Evolutionary conservation across 202 grass and related monocot genomes (phyloP), one percentile per base, ranked within the genome.

Genomic region (Musa balbisiana): DNA sequence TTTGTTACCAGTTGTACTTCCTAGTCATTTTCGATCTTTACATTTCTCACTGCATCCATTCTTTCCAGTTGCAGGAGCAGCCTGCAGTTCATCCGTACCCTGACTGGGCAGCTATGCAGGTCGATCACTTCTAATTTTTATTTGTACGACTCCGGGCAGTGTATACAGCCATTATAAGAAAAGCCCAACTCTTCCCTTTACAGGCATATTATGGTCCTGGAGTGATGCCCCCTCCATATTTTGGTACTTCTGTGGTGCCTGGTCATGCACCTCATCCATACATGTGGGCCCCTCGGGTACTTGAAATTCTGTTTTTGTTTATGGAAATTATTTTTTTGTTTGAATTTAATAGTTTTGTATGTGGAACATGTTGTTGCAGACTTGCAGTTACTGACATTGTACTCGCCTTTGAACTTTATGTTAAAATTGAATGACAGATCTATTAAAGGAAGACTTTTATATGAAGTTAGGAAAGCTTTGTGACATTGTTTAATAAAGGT

Each of bases 241-340:
- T 91, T 49, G 74, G 86, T 49, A 79, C 87, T 55, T 74, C 77
- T 70, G 82, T 89, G 70, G 84, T 86, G 54, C 86, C 87, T 74
- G 93, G 93, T 76, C 88, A 93, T 77, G 73, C 88, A 75, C 84
- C 87, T 72, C 81, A 87, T 2, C 84, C 86, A 52, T 97, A 93
- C 67, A 87, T 97, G 84, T 97, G 94, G 94, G 86, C 84, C 72
- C 86, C 94, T 82, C 94, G 89, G 94, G 94, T 97, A 88, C 65
- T 82, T 55, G 21, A 71, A 52, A 81, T 89, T 64, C 16, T 43
- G 33, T 43, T 43, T 50, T 76, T 51, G 21, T 65, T 65, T 26
- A 12, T 65, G 63, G 33, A 43, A 43, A 43, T 43, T 8, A 58
- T 16, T 4, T 58, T 4, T 16, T 16, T 16, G 14, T 58, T 58